Percentiles rank a stretch among this genome's conserved stretches.
Evolutionary conservation across 2,329 filamentous ascomycete genomes (phyloP).

Genomic region (Nannizzia gypsea): DNA sequence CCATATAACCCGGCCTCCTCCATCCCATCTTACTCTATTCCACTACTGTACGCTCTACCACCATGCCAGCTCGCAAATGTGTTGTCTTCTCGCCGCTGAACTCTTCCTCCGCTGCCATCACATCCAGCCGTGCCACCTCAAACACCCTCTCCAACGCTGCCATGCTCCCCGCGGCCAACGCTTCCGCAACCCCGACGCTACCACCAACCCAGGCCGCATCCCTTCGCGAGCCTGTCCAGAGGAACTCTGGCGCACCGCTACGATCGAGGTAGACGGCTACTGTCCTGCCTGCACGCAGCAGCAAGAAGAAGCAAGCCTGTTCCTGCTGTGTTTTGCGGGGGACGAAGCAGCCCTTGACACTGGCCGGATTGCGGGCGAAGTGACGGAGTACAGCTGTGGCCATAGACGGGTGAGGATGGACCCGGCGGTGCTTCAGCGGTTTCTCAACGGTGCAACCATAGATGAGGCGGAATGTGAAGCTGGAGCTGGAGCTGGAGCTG

Average conservation of each 20-base stretch:
- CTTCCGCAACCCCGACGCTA: conserved; percentile 1
- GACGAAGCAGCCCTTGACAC: too few relatives aligned
- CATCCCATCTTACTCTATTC: conserved; percentile 16
- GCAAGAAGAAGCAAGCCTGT: neutral
- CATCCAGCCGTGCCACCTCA: conserved; percentile 11
- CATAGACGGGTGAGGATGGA: too few relatives aligned
- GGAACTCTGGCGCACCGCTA: conserved; percentile 8
- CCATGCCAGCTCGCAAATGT: conserved; percentile 11
- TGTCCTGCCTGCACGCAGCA: conserved; percentile 9
- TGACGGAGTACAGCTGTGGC: too few relatives aligned
- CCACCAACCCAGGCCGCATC: neutral
- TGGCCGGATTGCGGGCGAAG: too few relatives aligned
- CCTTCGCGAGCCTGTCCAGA: conserved; percentile 11
- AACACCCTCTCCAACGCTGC: conserved; percentile 13
- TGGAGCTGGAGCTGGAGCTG: too few relatives aligned
- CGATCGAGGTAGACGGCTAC: neutral
- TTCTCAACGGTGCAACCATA: neutral
- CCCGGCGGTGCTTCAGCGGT: neutral
- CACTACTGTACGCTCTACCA: conserved; percentile 18
- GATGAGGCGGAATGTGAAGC: too few relatives aligned
- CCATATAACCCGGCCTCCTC: too few relatives aligned
- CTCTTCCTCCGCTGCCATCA: conserved; percentile 10
- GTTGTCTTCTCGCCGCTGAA: conserved; percentile 10
- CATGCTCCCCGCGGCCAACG: conserved; percentile 12
- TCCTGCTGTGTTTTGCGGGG: neutral